Evolutionary conservation across 2,329 filamentous ascomycete genomes (phyloP).

Genomic region (Colletotrichum spinosum): DNA sequence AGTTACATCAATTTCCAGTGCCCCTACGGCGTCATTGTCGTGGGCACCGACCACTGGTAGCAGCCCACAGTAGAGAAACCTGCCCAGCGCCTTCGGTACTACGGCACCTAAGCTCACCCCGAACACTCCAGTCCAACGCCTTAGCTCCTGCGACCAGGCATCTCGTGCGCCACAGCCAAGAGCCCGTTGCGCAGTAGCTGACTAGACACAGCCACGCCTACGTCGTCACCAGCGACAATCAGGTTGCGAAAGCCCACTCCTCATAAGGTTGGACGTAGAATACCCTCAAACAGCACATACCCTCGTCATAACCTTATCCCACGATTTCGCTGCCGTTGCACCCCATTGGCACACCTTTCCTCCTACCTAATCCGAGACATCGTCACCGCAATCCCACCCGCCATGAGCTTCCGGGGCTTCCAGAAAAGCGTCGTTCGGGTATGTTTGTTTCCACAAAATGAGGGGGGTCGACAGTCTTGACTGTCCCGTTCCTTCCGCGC

Average conservation of each 20-base stretch:
- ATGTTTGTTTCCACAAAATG: conserved; percentile 46
- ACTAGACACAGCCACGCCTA: conserved; percentile 43
- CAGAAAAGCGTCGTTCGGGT: conserved; percentile 90
- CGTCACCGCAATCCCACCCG: conserved; percentile 38
- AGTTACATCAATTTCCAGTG: too few relatives aligned
- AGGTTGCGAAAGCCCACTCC: conserved; percentile 38
- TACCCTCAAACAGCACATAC: conserved; percentile 34
- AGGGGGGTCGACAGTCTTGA: conserved; percentile 22
- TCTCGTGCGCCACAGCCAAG: conserved; percentile 39
- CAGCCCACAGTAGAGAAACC: conserved; percentile 23
- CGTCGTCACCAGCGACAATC: conserved; percentile 47
- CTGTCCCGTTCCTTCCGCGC: conserved; percentile 17
- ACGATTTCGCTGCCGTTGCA: conserved; percentile 15
- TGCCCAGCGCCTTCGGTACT: conserved; percentile 1
- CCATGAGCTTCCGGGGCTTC: conserved; percentile 98
- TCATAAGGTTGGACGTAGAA: conserved; percentile 38
- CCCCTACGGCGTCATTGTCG: too few relatives aligned
- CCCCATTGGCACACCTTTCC: conserved; percentile 26
- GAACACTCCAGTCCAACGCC: conserved; percentile 20
- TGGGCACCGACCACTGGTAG: too few relatives aligned
- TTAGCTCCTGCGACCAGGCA: conserved; percentile 30
- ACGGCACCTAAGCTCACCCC: conserved; percentile 6
- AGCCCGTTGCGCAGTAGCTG: conserved; percentile 26
- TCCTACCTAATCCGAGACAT: conserved; percentile 26
- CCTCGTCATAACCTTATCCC: conserved; percentile 29